Evolutionary conservation across 164 flowering plant species (phyloP).

Genomic region (Vitis rotundifolia): DNA sequence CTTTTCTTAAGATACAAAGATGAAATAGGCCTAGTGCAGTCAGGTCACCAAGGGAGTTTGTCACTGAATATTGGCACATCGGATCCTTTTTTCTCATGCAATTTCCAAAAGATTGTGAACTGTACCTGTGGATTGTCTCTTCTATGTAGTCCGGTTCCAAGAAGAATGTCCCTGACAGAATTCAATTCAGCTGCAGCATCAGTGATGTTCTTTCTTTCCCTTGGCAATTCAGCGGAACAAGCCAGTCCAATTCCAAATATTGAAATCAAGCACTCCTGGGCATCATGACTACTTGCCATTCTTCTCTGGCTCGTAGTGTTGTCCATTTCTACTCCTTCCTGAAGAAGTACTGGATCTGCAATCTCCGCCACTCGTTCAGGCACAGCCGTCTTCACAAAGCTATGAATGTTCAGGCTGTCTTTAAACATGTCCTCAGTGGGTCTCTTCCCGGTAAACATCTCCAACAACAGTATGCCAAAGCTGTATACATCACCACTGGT

Average conservation of each 20-base stretch:
- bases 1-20: too few species aligned
- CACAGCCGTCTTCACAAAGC: constrained; percentile 2
- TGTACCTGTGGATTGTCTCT: too few species aligned
- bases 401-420: constrained; percentile 7
- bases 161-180: too few species aligned
- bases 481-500: constrained; percentile 17
- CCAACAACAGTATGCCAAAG: constrained; percentile 17
- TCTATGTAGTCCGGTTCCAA: too few species aligned
- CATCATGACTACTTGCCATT: not conserved
- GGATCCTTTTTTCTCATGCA: too few species aligned
- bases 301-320: not conserved
- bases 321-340: not conserved
- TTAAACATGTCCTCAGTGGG: constrained; percentile 11
- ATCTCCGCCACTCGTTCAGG: constrained; percentile 13
- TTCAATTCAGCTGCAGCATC: not conserved
- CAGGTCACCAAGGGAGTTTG: too few species aligned
- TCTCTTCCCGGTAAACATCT: constrained; percentile 14
- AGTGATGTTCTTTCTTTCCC: constrained; percentile 3
- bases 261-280: constrained; percentile 4
- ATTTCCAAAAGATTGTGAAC: too few species aligned
- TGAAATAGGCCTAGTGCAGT: too few species aligned
- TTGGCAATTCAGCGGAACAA: constrained; percentile 12
- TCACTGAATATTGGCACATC: too few species aligned
- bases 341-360: constrained; percentile 9
- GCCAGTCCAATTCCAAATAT: constrained; percentile 14